Evolutionary conservation across 306 rosid species (phyloP).

Genomic region (Benincasa hispida): DNA sequence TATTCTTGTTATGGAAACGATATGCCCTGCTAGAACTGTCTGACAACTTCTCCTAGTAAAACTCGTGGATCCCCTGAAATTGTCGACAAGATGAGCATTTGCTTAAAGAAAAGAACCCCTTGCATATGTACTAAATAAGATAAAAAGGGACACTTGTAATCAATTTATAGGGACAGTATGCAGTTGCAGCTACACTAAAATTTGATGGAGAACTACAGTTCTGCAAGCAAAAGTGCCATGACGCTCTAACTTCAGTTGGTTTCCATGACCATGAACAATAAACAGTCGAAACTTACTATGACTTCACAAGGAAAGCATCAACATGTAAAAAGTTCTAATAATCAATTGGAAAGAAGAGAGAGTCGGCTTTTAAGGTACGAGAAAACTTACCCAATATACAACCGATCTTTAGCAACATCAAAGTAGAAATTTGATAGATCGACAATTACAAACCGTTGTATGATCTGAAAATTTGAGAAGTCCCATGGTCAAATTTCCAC

Average conservation of each 20-base stretch:
- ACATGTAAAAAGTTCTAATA: neutral
- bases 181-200: neutral
- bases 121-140: neutral
- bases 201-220: neutral
- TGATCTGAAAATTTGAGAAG: constrained; percentile 36
- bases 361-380: neutral
- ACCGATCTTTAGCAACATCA: constrained; percentile 97
- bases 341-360: neutral
- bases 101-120: neutral
- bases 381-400: constrained; percentile 74
- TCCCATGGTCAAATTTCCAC: neutral
- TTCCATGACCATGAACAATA: neutral
- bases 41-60: constrained; percentile 90
- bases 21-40: constrained; percentile 85
- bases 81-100: neutral
- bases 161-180: neutral
- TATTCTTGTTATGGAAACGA: constrained; percentile 60
- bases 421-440: constrained; percentile 92
- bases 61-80: constrained; percentile 67
- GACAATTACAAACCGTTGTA: constrained; percentile 87
- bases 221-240: neutral
- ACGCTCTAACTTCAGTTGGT: neutral
- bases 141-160: neutral
- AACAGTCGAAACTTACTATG: neutral
- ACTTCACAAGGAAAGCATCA: neutral